A percentile compares a stretch with the other conserved stretches of the same genome.
Conservation (phyloP, 2,329 filamentous ascomycete species). For the Aspergillus jensenii region DNA sequence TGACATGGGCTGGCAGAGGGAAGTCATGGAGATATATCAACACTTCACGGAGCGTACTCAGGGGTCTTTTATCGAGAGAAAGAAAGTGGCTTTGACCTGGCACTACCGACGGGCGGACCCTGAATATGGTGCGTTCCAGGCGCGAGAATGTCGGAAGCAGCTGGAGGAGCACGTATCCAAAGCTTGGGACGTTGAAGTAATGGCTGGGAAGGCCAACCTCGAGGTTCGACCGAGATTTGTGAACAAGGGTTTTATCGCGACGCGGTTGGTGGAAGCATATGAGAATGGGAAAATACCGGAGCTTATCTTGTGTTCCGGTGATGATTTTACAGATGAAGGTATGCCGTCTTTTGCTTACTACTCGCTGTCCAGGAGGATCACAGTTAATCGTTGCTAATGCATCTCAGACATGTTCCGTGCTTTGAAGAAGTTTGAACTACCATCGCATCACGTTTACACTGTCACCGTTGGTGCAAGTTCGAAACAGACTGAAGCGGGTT, state of each 20-base stretch:
- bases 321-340: constrained; percentile 98
- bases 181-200: constrained; percentile 90
- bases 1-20: constrained; percentile 89
- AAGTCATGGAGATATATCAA: constrained; percentile 81
- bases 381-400: constrained; percentile 1
- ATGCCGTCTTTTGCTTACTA: constrained; percentile 29
- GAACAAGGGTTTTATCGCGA: constrained; percentile 96
- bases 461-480: constrained; percentile 89
- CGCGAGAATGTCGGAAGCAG: constrained; percentile 76
- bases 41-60: constrained; percentile 84
- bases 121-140: constrained; percentile 77
- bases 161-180: constrained; percentile 74
- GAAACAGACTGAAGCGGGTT: constrained; percentile 86
- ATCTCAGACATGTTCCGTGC: constrained; percentile 76
- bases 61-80: constrained; percentile 90
- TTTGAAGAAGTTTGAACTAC: constrained; percentile 59
- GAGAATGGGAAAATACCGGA: constrained; percentile 64
- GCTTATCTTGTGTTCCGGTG: constrained; percentile 87
- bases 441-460: constrained; percentile 73
- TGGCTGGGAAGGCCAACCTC: constrained; percentile 94
- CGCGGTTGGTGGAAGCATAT: constrained; percentile 76
- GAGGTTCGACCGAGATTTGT: constrained; percentile 96
- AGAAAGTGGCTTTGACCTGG: constrained; percentile 93
- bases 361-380: background rate
- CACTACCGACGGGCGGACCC: constrained; percentile 92